Percentiles rank a stretch among this genome's conserved stretches.
These are phyloP conservation scores for Alloteropsis semialata DNA, from an alignment of 176 grass and related monocot species.

Conservation along the genomic window DNA sequence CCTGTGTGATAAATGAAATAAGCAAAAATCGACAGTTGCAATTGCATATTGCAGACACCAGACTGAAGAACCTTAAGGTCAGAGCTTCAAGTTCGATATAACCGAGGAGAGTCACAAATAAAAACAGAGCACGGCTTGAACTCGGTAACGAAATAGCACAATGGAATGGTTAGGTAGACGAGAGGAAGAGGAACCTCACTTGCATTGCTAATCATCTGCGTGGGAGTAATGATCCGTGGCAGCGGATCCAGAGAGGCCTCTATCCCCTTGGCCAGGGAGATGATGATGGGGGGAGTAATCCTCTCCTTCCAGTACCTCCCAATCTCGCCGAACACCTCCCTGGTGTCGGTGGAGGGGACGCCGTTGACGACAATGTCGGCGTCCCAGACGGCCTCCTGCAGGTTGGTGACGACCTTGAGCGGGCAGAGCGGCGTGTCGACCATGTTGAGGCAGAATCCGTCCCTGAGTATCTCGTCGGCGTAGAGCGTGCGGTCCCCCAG, in stretches of 20 bases:
- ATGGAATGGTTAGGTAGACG: no score
- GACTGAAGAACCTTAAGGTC: background rate
- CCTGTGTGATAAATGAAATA: no score
- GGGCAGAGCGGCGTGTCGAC: slow-evolving; percentile 90
- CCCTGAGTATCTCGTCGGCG: slow-evolving; percentile 89
- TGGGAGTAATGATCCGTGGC: slow-evolving; percentile 87
- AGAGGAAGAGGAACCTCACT: slow-evolving; percentile 35
- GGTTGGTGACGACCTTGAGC: slow-evolving; percentile 94
- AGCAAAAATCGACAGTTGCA: background rate
- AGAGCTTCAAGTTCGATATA: slow-evolving; percentile 4
- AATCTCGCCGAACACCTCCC: slow-evolving; percentile 82
- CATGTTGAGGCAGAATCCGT: slow-evolving; percentile 96
- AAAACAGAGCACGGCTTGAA: slow-evolving; percentile 23
- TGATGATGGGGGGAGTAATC: slow-evolving; percentile 55
- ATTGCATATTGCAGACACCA: slow-evolving; percentile 12
- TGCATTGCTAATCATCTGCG: slow-evolving; percentile 89
- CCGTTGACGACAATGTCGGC: slow-evolving; percentile 91
- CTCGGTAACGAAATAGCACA: background rate
- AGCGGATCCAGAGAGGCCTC: slow-evolving; percentile 77
- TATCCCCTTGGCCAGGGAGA: slow-evolving; percentile 95
- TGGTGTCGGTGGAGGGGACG: slow-evolving; percentile 84
- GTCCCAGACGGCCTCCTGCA: slow-evolving; percentile 98
- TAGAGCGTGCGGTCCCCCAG: slow-evolving; percentile 85
- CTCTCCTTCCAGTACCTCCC: slow-evolving; percentile 87
- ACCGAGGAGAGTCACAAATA: background rate